Base-by-base conservation (phyloP, 2,329 filamentous ascomycete species). In the Cladosporium sp. region DNA sequence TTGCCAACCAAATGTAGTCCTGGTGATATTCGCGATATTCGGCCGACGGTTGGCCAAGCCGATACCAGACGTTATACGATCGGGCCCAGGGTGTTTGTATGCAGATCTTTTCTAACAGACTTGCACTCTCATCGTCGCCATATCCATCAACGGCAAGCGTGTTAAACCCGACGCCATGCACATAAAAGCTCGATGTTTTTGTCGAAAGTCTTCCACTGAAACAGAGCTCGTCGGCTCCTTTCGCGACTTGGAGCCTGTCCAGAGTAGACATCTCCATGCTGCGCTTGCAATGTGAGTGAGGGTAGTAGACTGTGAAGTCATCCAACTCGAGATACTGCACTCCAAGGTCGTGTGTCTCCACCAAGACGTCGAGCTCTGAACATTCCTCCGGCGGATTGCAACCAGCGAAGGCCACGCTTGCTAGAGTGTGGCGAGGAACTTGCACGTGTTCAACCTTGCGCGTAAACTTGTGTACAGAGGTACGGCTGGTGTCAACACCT, bases 1-100 rank as follows among this genome's bases (percentile, higher is more conserved):
- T 80, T 0, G 84, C 87, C 1, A 92, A 72, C 89, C 89, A 94
- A 0, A 86, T 60, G 61, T 91, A 93, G 0, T 83, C 79, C 0
- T 73, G 51, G 60, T 86, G 82, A 65, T 87, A 92, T 1, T 84
- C 74, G 11, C 61, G 62, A 66, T 94, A 95, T 38, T 86, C 84
- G 0, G 62, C 28, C 0, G 84, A 77, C 0, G 90, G 87, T 1
- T 59, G 63, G 1, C 66, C 66, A 1, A 95, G 71, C 9, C 78
- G 78, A 67, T 92, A 94, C 76, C 86, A 93, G 0, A 90, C 70
- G 20, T 57, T 51, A 3, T 47, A 37, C 5, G 12, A 47, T 11
- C 77, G 70, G 14, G 68, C 67, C 0, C 67, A 66, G 0, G 64
- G 51, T 0, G 88, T 88, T 17, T 84, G 80, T 2, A 93, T 79